Base-by-base conservation (phyloP, 2,329 filamentous ascomycete genomes). In the Microdochium bolleyi region DNA sequence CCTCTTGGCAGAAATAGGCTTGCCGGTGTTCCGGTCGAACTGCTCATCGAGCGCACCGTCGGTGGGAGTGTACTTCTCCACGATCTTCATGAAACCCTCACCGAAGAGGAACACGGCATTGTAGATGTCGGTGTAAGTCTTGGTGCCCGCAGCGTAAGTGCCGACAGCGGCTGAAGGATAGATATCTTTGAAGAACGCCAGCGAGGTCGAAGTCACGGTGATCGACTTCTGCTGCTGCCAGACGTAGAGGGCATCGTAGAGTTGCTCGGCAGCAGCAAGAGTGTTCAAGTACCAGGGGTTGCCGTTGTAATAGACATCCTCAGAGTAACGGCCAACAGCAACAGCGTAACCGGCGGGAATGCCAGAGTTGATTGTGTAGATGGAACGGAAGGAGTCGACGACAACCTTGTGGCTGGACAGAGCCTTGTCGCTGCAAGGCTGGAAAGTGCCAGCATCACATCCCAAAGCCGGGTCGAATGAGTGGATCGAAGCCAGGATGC, bases 241-340 rank as follows among this genome's bases (percentile, higher is more conserved):
- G 50, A 86, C 82, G 58, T 85, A 84, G 1, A 91, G 62, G 1
- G 89, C 85, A 60, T 88, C 84, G 65, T 91, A 92, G 2, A 95
- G 78, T 63, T 88, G 85, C 68, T 94, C 89, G 2, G 88, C 89
- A 0, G 87, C 87, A 1, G 87, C 88, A 27, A 90, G 75, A 1
- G 87, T 92, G 60, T 79, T 79, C 13, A 92, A 76, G 61, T 90
- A 88, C 89, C 89, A 94, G n/a, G 89, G 89, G 66, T 94, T 91
- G 1, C 88, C 88, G 55, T 82, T 82, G 67, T 85, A 87, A 69
- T 92, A 94, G 3, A 75, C 69, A 60, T 95, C 88, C 65, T 89
- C 85, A 0, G 83, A 69, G 63, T 90, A 89, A 55, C 87, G 74
- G 48, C 87, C 86, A 5, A 87, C 72, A 7, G 82, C 77, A 10